phyloP scores from a whole-genome alignment of 495 filamentous ascomycete species.

The Neurospora sp. region DNA sequence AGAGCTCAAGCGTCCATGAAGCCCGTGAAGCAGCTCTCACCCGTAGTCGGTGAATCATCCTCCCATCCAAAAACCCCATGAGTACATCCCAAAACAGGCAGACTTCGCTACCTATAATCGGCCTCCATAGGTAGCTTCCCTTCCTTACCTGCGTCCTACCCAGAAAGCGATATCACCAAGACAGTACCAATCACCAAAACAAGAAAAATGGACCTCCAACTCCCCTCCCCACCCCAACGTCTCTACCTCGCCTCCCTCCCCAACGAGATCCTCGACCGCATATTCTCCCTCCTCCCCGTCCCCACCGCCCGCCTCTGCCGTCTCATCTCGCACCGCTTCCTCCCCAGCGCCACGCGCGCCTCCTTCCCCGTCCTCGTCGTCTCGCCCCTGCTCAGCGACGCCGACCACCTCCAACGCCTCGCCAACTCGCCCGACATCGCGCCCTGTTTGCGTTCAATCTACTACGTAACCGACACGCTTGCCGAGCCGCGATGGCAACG shows the following conservation, averaged over 20 bases:
- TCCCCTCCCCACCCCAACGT: background rate
- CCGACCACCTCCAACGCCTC: background rate
- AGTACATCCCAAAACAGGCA: background rate
- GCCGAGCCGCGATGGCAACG: background rate
- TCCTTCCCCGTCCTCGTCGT: background rate
- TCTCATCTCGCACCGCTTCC: background rate
- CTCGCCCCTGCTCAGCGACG: background rate
- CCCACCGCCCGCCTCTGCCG: background rate
- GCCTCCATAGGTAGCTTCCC: background rate
- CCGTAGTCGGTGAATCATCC: background rate
- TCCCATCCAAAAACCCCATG: background rate
- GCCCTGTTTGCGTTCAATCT: background rate
- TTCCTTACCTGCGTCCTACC: background rate
- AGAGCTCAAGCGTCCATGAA: background rate
- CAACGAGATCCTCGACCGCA: background rate
- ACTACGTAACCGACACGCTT: background rate
- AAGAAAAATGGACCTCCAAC: background rate
- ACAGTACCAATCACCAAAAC: background rate
- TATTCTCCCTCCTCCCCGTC: background rate
- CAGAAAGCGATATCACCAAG: background rate
- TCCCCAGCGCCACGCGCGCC: background rate
- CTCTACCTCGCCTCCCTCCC: background rate
- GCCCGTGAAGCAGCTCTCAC: background rate
- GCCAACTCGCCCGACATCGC: background rate
- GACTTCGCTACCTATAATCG: background rate